phyloP scores from a whole-genome alignment of 1,139 yeast genomes.

The Scheffersomyces insectosa region DNA sequence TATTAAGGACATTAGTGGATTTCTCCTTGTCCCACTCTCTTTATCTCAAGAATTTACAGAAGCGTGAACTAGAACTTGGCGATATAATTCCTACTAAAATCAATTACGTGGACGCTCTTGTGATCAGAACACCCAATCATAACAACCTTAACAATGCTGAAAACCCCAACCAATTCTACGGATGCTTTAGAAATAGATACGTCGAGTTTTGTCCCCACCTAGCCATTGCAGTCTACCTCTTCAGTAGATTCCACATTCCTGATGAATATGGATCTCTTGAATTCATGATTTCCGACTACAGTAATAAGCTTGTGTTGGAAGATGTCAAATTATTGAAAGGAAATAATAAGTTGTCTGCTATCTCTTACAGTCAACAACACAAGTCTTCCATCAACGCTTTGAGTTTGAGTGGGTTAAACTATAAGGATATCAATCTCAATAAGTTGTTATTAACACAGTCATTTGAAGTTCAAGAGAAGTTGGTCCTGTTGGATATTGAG shows the following conservation, averaged over 20 bases:
- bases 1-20: conserved; percentile 29
- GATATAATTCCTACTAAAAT: conserved; percentile 14
- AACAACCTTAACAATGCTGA: not conserved
- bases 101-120: conserved; percentile 2
- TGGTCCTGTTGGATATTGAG: conserved; percentile 11
- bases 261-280: conserved; percentile 30
- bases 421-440: conserved; percentile 20
- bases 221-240: conserved; percentile 30
- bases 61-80: conserved; percentile 23
- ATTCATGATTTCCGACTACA: conserved; percentile 13
- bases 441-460: conserved; percentile 21
- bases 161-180: conserved; percentile 16
- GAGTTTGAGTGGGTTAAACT: conserved; percentile 21
- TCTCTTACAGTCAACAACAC: conserved; percentile 31
- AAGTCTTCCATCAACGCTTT: conserved; percentile 25
- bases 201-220: conserved; percentile 34
- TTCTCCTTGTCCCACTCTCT: conserved; percentile 26
- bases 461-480: conserved; percentile 7
- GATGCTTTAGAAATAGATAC: conserved; percentile 27
- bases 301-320: conserved; percentile 13
- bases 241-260: conserved; percentile 31
- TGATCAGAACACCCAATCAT: conserved; percentile 2
- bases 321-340: conserved; percentile 28
- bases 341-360: conserved; percentile 22
- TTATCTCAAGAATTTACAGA: conserved; percentile 22